Conservation (phyloP, 768 basidiomycete species). For the Hericium alpestre region DNA sequence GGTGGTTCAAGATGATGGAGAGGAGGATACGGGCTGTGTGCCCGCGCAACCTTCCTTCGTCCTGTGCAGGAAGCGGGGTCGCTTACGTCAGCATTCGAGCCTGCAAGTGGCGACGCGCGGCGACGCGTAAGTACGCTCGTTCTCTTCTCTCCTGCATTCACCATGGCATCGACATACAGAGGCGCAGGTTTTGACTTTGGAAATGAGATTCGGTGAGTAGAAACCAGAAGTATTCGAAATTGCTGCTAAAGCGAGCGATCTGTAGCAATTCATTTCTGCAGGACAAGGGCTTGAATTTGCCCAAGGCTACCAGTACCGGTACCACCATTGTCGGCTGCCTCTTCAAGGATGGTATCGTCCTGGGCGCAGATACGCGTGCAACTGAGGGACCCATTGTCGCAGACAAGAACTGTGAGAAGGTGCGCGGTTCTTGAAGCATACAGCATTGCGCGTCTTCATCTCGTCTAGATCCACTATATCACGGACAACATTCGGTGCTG, state of each 20-base stretch:
- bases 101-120: not conserved
- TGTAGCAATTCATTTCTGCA: conserved; percentile 62
- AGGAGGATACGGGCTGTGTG: not conserved
- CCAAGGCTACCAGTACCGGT: conserved; percentile 85
- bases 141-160: not conserved
- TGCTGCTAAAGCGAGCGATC: not conserved
- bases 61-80: not conserved
- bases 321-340: conserved; percentile 97
- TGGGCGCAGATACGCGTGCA: conserved; percentile 95
- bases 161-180: conserved; percentile 32
- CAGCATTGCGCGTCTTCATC: not conserved
- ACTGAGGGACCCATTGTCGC: conserved; percentile 92
- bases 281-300: conserved; percentile 60
- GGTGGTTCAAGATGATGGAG: not conserved
- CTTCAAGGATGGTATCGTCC: conserved; percentile 83
- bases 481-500: conserved; percentile 94
- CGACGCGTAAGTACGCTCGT: conserved; percentile 8
- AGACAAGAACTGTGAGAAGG: conserved; percentile 99
- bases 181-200: conserved; percentile 67
- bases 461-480: conserved; percentile 84
- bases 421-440: conserved; percentile 21
- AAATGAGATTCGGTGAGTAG: conserved; percentile 53
- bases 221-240: too few relatives aligned
- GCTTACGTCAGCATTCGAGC: not conserved
- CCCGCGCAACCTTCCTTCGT: not conserved